Base-by-base conservation (phyloP, 306 rosid genomes). In the Citrullus colocynthis region DNA sequence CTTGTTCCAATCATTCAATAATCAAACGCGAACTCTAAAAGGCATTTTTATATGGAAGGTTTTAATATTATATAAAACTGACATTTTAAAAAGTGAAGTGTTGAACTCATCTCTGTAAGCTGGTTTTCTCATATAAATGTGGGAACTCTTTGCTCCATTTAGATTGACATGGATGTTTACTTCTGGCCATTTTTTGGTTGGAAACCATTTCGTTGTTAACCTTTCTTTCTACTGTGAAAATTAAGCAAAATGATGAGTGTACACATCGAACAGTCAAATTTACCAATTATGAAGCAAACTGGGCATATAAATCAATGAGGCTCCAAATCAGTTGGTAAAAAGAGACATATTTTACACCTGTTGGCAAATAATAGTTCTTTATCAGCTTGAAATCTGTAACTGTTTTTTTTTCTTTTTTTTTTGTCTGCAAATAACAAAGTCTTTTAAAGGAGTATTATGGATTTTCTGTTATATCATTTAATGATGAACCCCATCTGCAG, bases 401-500 rank as follows among this genome's bases (percentile, higher is more conserved):
- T 66, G 32, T 21, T 6, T 24, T 24, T 24, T 24, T 24, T 24
- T 24, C 1, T 24, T 24, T 24, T 24, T 24, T 24, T 24, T 44
- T 44, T 72, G 4, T 71, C 20, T 21, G 77, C 10, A 71, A 48
- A 48, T 14, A 16, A 51, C 10, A 17, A 21, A 21, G 48, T 54
- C 57, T 20, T 48, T 10, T 1, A 17, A 52, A 52, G 48, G 49
- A 74, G n/a, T 32, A 10, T 32, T 32, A 49, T 44, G n/a, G 24
- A 21, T 24, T 52, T 17, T 51, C 77, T 54, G 63, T 10, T 9
- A 17, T 52, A 48, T 54, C 32, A 54, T 32, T 39, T 76, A 72
- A 55, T 63, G 54, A 36, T 71, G 60, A 79, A 76, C 15, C 48
- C 62, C 63, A 57, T 63, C 41, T 86, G 89, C 88, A 93, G 93